Evolutionary conservation across 345 rosid genomes (phyloP).

Genomic region (Kandelia obovata): DNA sequence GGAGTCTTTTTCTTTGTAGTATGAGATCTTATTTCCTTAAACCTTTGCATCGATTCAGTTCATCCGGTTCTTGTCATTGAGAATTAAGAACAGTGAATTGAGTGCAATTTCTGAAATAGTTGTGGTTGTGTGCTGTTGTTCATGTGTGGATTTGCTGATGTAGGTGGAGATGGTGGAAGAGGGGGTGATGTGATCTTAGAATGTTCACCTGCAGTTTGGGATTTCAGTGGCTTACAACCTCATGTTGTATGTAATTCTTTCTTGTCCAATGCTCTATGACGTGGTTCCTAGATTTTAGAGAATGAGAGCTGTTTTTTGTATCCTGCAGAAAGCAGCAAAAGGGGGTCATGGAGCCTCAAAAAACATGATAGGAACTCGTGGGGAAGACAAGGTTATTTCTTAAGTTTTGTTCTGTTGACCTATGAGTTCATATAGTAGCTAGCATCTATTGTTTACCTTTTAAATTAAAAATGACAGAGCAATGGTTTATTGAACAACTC

Average conservation of each 20-base stretch:
- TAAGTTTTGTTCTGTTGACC: not conserved
- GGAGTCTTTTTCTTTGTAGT: not conserved
- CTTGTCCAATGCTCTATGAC: not conserved
- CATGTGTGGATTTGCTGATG: constrained; percentile 21
- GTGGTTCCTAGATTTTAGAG: not conserved
- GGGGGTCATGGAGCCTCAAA: constrained; percentile 84
- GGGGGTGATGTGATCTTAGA: constrained; percentile 93
- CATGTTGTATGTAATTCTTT: constrained; percentile 57
- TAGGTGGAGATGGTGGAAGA: constrained; percentile 96
- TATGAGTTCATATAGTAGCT: constrained; percentile 10
- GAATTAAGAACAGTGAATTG: not conserved
- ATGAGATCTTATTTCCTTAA: not conserved
- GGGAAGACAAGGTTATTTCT: constrained; percentile 72
- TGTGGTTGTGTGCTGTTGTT: not conserved
- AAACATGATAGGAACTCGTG: constrained; percentile 82
- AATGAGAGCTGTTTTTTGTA: constrained; percentile 2
- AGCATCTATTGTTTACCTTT: constrained; percentile 10
- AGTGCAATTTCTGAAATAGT: not conserved
- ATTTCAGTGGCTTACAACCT: constrained; percentile 79
- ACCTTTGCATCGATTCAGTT: not conserved
- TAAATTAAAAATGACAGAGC: not conserved
- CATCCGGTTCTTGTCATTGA: not conserved
- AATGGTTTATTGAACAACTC: not conserved
- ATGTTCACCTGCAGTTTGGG: constrained; percentile 83
- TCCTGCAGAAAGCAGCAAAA: constrained; percentile 61